Evolutionary conservation across 257 asterid species (phyloP).

Genomic region (Fraxinus anomala): DNA sequence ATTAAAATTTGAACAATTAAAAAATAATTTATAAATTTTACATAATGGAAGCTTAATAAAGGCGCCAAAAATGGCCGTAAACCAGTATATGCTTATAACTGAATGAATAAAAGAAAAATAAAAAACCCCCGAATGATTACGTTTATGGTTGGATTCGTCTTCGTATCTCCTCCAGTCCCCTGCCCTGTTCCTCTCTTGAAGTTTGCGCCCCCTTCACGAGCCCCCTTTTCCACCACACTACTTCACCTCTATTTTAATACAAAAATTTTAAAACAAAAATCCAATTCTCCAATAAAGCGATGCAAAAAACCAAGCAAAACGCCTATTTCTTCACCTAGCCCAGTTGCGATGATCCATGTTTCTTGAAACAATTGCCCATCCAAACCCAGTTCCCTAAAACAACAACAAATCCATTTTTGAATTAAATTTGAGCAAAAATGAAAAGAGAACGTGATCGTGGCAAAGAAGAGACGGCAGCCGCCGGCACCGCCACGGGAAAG

Average conservation of each 20-base stretch:
- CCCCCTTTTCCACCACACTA: conserved; percentile 23
- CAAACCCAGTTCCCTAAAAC: background rate
- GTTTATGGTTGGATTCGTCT: conserved; percentile 29
- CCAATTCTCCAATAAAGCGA: conserved; percentile 10
- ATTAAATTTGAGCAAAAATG: conserved; percentile 30
- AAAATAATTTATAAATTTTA: no score
- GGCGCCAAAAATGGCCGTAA: background rate
- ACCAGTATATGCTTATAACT: background rate
- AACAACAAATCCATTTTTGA: background rate
- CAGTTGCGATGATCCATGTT: conserved; percentile 43
- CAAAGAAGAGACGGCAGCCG: conserved; percentile 27
- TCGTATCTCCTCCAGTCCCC: conserved; percentile 41
- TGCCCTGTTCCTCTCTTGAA: conserved; percentile 47
- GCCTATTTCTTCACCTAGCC: conserved; percentile 24
- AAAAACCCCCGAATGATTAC: conserved; percentile 13
- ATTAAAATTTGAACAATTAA: no score
- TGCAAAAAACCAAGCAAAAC: conserved; percentile 39
- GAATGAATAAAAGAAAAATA: background rate
- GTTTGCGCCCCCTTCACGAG: conserved; percentile 50
- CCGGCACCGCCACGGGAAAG: conserved; percentile 25
- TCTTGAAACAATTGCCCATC: conserved; percentile 33
- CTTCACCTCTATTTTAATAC: background rate
- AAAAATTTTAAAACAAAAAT: background rate
- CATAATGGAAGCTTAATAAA: no score
- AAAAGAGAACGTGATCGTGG: conserved; percentile 73